These are phyloP conservation scores for Davidsoniella virescens DNA, from an alignment of 2,329 filamentous ascomycete genomes.

Conservation along the genomic window DNA sequence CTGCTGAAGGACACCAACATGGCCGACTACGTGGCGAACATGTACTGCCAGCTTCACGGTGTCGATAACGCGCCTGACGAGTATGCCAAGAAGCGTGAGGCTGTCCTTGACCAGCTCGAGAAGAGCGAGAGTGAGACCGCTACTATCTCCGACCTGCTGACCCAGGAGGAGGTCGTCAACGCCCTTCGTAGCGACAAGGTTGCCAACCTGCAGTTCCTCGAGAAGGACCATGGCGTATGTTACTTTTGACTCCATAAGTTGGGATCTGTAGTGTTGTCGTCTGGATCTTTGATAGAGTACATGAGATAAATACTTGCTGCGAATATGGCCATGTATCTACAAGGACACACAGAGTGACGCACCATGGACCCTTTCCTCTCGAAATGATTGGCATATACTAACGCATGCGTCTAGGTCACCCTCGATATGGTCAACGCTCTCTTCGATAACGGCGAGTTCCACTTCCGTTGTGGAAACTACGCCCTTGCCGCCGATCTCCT, in stretches of 20 bases:
- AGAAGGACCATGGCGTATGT: slow-evolving; percentile 82
- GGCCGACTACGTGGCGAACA: slow-evolving; percentile 88
- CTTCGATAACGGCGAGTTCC: slow-evolving; percentile 90
- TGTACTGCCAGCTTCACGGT: slow-evolving; percentile 79
- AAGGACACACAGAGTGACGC: neutral
- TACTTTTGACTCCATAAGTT: neutral
- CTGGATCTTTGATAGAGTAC: neutral
- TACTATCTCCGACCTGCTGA: slow-evolving; percentile 76
- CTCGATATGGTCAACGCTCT: slow-evolving; percentile 91
- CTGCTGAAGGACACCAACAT: slow-evolving; percentile 85
- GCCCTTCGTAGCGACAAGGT: slow-evolving; percentile 93
- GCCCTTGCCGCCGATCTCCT: slow-evolving; percentile 76
- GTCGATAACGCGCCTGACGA: slow-evolving; percentile 64
- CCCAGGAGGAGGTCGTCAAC: slow-evolving; percentile 75
- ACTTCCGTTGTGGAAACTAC: slow-evolving; percentile 96
- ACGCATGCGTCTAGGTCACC: slow-evolving; percentile 46
- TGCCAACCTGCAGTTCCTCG: slow-evolving; percentile 94
- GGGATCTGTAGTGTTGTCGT: neutral
- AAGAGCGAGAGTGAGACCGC: slow-evolving; percentile 73
- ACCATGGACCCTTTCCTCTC: neutral
- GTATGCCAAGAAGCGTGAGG: slow-evolving; percentile 76
- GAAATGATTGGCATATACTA: neutral
- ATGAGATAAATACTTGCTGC: no score
- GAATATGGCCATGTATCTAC: neutral
- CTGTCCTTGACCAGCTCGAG: slow-evolving; percentile 69